Base-by-base conservation (phyloP, 495 filamentous ascomycete species). In the Xylaria acuta region DNA sequence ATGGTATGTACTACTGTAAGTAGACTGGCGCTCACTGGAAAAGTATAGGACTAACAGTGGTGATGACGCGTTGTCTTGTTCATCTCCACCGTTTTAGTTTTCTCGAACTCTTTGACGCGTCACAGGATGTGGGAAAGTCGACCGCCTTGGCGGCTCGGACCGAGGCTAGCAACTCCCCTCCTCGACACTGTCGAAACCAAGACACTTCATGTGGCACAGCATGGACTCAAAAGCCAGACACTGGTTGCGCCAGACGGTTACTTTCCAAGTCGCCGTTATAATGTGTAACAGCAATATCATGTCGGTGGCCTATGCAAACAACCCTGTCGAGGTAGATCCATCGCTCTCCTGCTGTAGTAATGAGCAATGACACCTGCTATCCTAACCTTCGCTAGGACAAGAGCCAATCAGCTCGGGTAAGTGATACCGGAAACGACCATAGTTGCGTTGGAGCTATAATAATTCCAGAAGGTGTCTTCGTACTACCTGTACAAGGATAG, bases 291-390 rank as follows among this genome's bases (percentile, higher is more conserved):
- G 3, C 63, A 22, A 49, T 49, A 3, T 11, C 2, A 25, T 40
- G 8, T 40, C n/a, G 14, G 58, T 22, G 32, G 58, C 20, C 58
- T 53, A 34, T 67, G 65, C 65, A 67, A 30, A 27, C 34, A 65
- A 67, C 65, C 65, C 65, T 54, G 65, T 36, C 65, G n/a, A 22
- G 12, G 49, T 67, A 40, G 49, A 56, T 56, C 49, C 65, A 67
- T 56, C 20, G 65, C 49, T 67, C 49, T 56, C 49, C 65, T 67
- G 43, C 65, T 3, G 65, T 67, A 14, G 65, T 30, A 67, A 67
- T n/a, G 65, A 67, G 45, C 43, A 30, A 67, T 67, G 65, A 20
- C 65, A 67, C 65, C 63, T 66, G 65, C 65, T 67, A 54, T 56
- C 65, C 34, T 56, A 56, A 49, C 65, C 65, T 56, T 56, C 25